Conservation (phyloP, 176 grass and related monocot species). For the Eragrostis curvula region DNA sequence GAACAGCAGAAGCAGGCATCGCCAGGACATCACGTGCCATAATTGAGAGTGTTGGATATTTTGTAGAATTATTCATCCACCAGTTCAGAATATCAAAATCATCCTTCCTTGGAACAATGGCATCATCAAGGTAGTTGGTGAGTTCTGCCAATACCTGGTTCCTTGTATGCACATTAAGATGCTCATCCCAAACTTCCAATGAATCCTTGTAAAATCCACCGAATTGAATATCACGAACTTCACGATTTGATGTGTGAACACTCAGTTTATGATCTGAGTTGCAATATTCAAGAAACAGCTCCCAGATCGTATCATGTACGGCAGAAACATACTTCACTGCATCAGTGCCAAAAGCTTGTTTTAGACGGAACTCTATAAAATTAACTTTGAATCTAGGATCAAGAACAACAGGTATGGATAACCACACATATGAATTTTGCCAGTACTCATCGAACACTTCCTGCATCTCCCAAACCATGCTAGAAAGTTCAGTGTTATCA, state of each 20-base stretch:
- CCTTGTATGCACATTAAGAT: slow-evolving; percentile 49
- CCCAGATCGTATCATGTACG: slow-evolving; percentile 25
- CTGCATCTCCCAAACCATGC: slow-evolving; percentile 48
- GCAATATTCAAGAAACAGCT: slow-evolving; percentile 47
- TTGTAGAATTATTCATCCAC: slow-evolving; percentile 58
- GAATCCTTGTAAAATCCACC: slow-evolving; percentile 44
- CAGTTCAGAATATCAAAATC: slow-evolving; percentile 61
- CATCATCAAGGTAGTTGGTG: slow-evolving; percentile 52
- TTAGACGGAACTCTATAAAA: slow-evolving; percentile 44
- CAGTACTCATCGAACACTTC: slow-evolving; percentile 46
- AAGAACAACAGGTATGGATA: slow-evolving; percentile 51
- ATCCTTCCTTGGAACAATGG: slow-evolving; percentile 58
- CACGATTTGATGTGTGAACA: slow-evolving; percentile 17
- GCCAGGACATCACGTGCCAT: slow-evolving; percentile 57
- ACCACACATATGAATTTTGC: slow-evolving; percentile 41
- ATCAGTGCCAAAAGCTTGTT: slow-evolving; percentile 39
- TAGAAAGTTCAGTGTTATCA: slow-evolving; percentile 39
- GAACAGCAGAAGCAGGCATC: slow-evolving; percentile 52
- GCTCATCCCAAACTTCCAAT: slow-evolving; percentile 59
- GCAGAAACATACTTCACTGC: slow-evolving; percentile 34
- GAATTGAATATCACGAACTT: slow-evolving; percentile 13
- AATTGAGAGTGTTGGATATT: slow-evolving; percentile 52
- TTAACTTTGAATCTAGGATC: slow-evolving; percentile 53
- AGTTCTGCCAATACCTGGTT: slow-evolving; percentile 47
- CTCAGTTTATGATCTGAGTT: background rate